Conservation (phyloP, 495 filamentous ascomycete species). For the Penicillium paxilli region DNA sequence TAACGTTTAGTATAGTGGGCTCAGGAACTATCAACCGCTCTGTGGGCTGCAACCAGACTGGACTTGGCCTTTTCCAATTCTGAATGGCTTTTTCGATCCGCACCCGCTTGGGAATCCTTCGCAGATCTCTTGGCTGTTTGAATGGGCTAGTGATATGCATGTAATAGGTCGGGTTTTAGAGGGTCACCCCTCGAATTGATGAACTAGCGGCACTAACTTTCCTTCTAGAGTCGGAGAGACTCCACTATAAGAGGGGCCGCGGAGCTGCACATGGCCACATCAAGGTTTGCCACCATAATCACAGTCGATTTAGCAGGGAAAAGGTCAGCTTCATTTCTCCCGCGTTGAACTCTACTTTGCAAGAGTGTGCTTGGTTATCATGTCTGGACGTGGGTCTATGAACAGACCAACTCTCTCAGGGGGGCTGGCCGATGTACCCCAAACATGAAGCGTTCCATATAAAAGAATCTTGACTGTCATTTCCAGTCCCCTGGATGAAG, state of each 20-base stretch:
- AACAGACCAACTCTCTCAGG: background rate
- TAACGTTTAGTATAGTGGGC: background rate
- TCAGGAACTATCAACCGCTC: background rate
- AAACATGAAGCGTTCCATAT: constrained; percentile 1
- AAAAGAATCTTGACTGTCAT: background rate
- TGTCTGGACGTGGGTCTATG: background rate
- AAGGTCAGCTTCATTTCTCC: background rate
- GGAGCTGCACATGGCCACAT: background rate
- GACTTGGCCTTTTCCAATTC: background rate
- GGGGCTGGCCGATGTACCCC: background rate
- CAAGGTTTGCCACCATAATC: background rate
- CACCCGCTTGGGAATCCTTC: background rate
- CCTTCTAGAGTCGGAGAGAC: background rate
- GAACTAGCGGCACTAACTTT: background rate
- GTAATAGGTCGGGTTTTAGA: background rate
- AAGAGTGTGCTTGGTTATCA: background rate
- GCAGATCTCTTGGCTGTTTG: background rate
- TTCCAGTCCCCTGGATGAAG: background rate
- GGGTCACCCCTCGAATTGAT: background rate
- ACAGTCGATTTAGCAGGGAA: background rate
- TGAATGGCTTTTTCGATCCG: background rate
- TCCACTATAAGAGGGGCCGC: background rate
- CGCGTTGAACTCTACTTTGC: background rate
- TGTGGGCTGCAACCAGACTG: background rate
- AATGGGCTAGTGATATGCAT: background rate